A percentile compares a stretch with the other conserved stretches of the same genome.
phyloP scores from a whole-genome alignment of 2,329 filamentous ascomycete species.

The Hyphodiscus sp. region DNA sequence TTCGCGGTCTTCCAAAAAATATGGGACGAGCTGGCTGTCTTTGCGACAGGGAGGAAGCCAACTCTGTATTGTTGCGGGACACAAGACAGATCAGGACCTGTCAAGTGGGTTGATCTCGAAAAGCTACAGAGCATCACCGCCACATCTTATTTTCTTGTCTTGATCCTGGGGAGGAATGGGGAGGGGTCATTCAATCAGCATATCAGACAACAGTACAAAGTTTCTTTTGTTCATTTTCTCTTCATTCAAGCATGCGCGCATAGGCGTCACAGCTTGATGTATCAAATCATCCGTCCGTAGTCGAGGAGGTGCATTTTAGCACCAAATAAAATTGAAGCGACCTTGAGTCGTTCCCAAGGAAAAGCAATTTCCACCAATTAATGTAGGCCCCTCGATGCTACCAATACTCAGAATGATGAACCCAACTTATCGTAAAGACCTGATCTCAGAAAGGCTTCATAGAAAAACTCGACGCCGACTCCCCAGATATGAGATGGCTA shows the following conservation, averaged over 20 bases:
- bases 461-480: too few species aligned
- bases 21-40: slow-evolving; percentile 6
- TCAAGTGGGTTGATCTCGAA: slow-evolving; percentile 3
- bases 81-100: slow-evolving; percentile 3
- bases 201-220: background rate
- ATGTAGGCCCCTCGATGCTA: too few species aligned
- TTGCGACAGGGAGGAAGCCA: slow-evolving; percentile 4
- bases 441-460: too few species aligned
- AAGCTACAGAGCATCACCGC: slow-evolving; percentile 15
- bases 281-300: slow-evolving; percentile 23
- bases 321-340: background rate
- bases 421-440: too few species aligned
- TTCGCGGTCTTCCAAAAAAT: slow-evolving; percentile 1
- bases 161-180: slow-evolving; percentile 4
- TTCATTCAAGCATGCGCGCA: slow-evolving; percentile 19
- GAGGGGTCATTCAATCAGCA: background rate
- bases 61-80: background rate
- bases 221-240: slow-evolving; percentile 11
- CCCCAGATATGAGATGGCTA: slow-evolving; percentile 8
- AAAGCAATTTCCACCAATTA: background rate
- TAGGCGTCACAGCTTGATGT: slow-evolving; percentile 18
- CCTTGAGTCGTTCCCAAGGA: background rate
- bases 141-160: slow-evolving; percentile 17
- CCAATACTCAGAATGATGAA: too few species aligned
- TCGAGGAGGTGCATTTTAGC: slow-evolving; percentile 7